Evolutionary conservation across 2,329 filamentous ascomycete species (phyloP).

Genomic region (Colletotrichum somersetense): DNA sequence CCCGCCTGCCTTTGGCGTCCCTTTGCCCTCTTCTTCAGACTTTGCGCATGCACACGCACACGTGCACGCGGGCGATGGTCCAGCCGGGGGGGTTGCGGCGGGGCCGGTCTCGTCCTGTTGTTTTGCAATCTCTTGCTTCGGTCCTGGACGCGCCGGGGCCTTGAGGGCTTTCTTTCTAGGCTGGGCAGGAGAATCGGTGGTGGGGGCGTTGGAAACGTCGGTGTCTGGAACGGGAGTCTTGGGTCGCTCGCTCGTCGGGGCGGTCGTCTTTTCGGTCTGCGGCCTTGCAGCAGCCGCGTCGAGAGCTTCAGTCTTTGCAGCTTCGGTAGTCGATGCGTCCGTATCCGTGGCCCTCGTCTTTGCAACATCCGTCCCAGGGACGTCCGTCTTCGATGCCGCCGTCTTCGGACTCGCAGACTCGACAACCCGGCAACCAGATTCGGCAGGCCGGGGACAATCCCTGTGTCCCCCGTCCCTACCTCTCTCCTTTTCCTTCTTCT

Average conservation of each 20-base stretch:
- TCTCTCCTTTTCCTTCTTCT: neutral
- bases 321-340: too few relatives aligned
- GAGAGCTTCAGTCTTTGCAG: neutral
- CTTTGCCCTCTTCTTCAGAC: neutral
- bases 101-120: neutral
- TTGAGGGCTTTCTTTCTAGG: neutral
- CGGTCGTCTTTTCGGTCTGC: neutral
- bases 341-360: neutral
- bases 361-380: neutral
- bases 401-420: neutral
- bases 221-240: neutral
- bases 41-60: neutral
- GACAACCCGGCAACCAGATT: neutral
- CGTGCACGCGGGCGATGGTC: neutral
- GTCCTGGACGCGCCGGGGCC: too few relatives aligned
- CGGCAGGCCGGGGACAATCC: constrained; percentile 16
- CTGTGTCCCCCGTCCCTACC: constrained; percentile 5
- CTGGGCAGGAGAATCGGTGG: neutral
- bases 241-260: neutral
- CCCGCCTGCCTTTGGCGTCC: neutral
- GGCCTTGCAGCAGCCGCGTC: neutral
- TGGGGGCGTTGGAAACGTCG: neutral
- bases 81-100: too few relatives aligned
- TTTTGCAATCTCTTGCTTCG: too few relatives aligned
- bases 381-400: neutral